Evolutionary conservation across 2,329 filamentous ascomycete species (phyloP), one percentile per base, ranked within the genome.

Genomic region (Pseudogymnoascus sp.): DNA sequence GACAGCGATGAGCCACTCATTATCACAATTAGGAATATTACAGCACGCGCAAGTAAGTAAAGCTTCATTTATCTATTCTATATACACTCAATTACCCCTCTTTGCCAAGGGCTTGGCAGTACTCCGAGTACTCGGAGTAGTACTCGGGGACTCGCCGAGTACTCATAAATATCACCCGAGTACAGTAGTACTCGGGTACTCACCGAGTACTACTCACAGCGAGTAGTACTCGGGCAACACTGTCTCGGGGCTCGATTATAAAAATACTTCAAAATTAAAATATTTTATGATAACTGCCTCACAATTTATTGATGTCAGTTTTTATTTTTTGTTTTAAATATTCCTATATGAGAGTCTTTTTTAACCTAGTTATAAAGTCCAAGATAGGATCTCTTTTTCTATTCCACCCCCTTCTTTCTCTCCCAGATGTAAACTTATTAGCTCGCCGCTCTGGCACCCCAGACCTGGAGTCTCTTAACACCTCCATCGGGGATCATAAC

Each of bases 401-500:
- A 31, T 18, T 31, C n/a, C 2, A 53, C 5, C 25, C 46, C 14
- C 7, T 12, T 50, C 23, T 28, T n/a, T 4, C 18, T 44, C 23
- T 21, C 40, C n/a, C n/a, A 10, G 4, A 28, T 7, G 3, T 23
- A 16, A 16, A 16, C 44, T 7, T 23, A 11, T 28, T 3, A 50
- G 23, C 28, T 28, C 44, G 12, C 12, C 42, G 23, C 23, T 28
- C 44, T 50, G 14, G 23, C 44, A 28, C 44, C 44, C 44, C 14
- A 28, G 44, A 93, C 85, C 53, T 91, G 84, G 68, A 97, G 83
- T 67, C 93, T 81, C 84, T 96, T 96, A 2, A 97, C 89, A 23
- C 93, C 93, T 36, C 93, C 93, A 75, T 97, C 93, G 0, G 93
- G 93, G 69, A 96, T 91, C 73, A 97, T 95, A 6, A 72, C 63